Evolutionary conservation across 306 rosid genomes (phyloP), one percentile per base, ranked within the genome.

Genomic region (Aeschynomene evenia): DNA sequence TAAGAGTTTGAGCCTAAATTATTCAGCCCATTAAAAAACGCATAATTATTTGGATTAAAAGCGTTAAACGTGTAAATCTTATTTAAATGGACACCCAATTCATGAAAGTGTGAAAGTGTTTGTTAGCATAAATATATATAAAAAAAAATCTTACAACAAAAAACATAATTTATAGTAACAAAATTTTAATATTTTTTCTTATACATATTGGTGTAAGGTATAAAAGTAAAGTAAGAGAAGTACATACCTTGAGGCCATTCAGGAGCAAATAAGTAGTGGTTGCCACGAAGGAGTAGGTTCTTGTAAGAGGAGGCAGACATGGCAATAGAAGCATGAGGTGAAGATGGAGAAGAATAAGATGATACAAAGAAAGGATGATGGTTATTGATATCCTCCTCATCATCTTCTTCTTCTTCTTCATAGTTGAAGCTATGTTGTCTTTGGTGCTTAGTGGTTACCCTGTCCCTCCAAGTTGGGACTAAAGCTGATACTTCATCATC

Each of bases 191-290:
- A n/a, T n/a, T 42, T 42, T 12, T 42, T 12, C 9, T 22, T 11
- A n/a, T n/a, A n/a, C n/a, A n/a, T n/a, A n/a, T n/a, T n/a, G n/a
- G 34, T 10, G 15, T 11, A 12, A 56, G 40, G 0, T 28, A 8
- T 9, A 28, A n/a, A 28, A 2, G n/a, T 7, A 15, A 18, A 33
- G 5, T 1, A 39, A 20, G 16, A 15, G 10, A 37, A 11, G 55
- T 77, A 85, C 92, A 95, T 75, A 85, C 92, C 97, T 75, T 80
- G 88, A 36, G 52, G 60, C 88, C 85, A 85, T 18, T 82, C 81
- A 16, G 43, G 74, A 68, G 59, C 33, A 60, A 55, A 61, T 4
- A 62, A 36, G 39, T 24, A 15, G 42, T 56, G 67, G 64, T 64
- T 66, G 13, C 77, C 74, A 54, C 57, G 21, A 21, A 51, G 46